Evolutionary conservation across 192 early-diverging fungal genomes (phyloP).

Genomic region (Backusella macrospora): DNA sequence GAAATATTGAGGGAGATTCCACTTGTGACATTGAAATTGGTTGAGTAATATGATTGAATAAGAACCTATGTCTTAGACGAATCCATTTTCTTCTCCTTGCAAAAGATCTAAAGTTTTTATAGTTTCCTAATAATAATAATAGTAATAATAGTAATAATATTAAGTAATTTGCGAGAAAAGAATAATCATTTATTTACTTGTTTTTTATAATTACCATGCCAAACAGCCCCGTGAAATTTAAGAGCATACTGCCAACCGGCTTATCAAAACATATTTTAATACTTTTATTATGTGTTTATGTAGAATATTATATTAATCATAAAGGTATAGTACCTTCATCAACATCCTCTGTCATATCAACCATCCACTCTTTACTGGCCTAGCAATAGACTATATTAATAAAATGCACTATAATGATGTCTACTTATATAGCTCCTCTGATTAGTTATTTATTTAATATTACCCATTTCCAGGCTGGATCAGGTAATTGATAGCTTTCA

Average conservation of each 20-base stretch:
- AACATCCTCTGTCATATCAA: conserved; percentile 64
- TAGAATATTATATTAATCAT: not conserved
- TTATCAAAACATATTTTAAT: conserved; percentile 20
- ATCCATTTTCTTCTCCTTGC: conserved; percentile 58
- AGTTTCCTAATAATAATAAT: conserved; percentile 37
- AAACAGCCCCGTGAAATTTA: conserved; percentile 50
- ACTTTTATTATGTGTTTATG: not conserved
- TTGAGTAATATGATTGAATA: conserved; percentile 8
- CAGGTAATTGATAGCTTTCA: conserved; percentile 48
- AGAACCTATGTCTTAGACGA: conserved; percentile 46
- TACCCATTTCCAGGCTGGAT: conserved; percentile 64
- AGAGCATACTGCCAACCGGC: conserved; percentile 60
- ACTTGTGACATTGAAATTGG: not conserved
- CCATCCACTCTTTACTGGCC: conserved; percentile 55
- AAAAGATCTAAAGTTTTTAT: conserved; percentile 55
- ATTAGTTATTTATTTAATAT: not conserved
- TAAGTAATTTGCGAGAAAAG: not conserved
- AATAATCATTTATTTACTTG: not conserved
- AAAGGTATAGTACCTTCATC: conserved; percentile 44
- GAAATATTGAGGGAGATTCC: not conserved
- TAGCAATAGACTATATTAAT: not conserved
- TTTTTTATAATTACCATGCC: conserved; percentile 51
- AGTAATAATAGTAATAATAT: not conserved
- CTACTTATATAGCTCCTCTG: no score
- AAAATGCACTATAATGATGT: no score